Percentiles rank a stretch among this genome's conserved stretches.
phyloP scores from a whole-genome alignment of 202 grass and related monocot genomes.

The Eragrostis tef region DNA sequence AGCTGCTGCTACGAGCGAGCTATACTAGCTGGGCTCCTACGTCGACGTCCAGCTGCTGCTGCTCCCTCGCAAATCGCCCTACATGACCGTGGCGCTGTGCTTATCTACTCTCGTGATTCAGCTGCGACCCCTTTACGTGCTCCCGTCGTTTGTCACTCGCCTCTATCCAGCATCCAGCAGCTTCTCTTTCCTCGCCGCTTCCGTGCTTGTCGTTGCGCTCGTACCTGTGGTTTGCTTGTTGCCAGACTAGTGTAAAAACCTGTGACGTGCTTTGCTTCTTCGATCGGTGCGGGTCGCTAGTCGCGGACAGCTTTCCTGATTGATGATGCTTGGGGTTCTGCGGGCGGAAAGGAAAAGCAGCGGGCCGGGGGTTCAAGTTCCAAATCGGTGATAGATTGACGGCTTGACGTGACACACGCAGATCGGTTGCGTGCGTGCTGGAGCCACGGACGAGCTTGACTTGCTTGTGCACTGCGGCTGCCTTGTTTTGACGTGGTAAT shows the following conservation, averaged over 20 bases:
- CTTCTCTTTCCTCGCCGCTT: neutral
- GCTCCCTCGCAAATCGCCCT: neutral
- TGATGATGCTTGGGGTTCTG: neutral
- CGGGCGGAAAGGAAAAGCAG: neutral
- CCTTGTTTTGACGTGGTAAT: neutral
- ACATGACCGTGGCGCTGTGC: neutral
- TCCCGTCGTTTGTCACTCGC: neutral
- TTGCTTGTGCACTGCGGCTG: neutral
- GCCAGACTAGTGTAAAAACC: neutral
- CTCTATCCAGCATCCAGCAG: neutral
- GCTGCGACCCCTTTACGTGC: conserved; percentile 4
- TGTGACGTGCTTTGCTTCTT: neutral
- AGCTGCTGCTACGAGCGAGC: neutral
- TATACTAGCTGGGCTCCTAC: neutral
- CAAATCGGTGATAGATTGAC: conserved; percentile 38
- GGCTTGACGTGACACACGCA: neutral
- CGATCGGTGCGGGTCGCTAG: neutral
- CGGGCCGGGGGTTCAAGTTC: conserved; percentile 40
- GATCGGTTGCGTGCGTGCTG: conserved; percentile 28
- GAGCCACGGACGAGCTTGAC: neutral
- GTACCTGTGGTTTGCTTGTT: too few relatives aligned
- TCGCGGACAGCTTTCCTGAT: neutral
- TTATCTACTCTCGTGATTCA: conserved; percentile 27
- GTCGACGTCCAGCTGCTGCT: neutral
- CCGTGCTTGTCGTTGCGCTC: neutral